These are phyloP conservation scores for Dactylis glomerata DNA, from an alignment of 176 grass and related monocot genomes.

Conservation along the genomic window DNA sequence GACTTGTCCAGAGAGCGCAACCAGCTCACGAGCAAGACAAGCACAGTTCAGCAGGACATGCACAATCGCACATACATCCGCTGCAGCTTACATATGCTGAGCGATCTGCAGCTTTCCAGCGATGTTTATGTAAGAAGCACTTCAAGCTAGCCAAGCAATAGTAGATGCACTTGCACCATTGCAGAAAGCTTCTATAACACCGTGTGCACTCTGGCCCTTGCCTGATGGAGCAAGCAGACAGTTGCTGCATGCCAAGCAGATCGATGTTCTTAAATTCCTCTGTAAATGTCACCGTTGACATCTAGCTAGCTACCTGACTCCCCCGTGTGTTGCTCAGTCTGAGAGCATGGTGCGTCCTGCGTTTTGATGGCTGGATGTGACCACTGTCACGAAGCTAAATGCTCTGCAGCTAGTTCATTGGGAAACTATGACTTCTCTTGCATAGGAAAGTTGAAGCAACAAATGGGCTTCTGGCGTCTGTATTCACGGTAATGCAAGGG, in stretches of 20 bases:
- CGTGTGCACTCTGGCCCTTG: not conserved
- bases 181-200: slow-evolving; percentile 12
- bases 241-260: not conserved
- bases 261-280: not conserved
- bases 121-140: not conserved
- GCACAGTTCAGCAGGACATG: not conserved
- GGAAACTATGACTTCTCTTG: slow-evolving; percentile 1
- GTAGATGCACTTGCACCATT: slow-evolving; percentile 2
- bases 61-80: slow-evolving; percentile 13
- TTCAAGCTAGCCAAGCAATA: not conserved
- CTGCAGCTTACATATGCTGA: not conserved
- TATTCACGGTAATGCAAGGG: not conserved
- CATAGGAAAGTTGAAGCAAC: not conserved
- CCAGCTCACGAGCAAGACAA: slow-evolving; percentile 30
- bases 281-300: slow-evolving; percentile 23
- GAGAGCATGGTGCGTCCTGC: not conserved
- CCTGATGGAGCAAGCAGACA: not conserved
- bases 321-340: not conserved
- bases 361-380: not conserved
- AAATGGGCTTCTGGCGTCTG: not conserved
- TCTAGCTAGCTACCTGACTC: not conserved
- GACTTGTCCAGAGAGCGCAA: slow-evolving; percentile 9
- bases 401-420: slow-evolving; percentile 6
- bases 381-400: not conserved
- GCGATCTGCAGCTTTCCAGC: slow-evolving; percentile 5